Conservation (phyloP, 1,139 yeast genomes). For the Pneumocystis canis region DNA sequence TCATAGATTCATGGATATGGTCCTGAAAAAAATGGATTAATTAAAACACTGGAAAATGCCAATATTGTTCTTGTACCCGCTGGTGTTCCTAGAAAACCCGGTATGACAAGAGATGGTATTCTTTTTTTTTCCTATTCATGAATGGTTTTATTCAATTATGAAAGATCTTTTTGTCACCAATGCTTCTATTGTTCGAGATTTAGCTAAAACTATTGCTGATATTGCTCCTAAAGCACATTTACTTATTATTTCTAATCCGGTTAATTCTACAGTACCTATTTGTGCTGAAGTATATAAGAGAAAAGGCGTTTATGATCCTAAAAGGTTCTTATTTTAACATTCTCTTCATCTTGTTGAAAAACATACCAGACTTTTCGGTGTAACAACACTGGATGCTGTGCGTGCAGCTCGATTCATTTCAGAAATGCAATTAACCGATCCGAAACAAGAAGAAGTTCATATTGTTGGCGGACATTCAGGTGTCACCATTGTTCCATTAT, state of each 20-base stretch:
- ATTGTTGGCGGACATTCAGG: slow-evolving; percentile 99
- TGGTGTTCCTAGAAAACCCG: slow-evolving; percentile 99
- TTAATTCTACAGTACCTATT: slow-evolving; percentile 88
- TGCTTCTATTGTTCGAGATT: slow-evolving; percentile 86
- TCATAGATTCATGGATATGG: slow-evolving; percentile 47
- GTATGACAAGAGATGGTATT: slow-evolving; percentile 60
- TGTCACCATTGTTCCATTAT: slow-evolving; percentile 89
- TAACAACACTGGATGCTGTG: slow-evolving; percentile 79
- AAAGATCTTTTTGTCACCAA: slow-evolving; percentile 84
- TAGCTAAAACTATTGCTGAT: slow-evolving; percentile 71
- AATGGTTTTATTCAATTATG: neutral
- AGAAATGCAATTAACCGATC: slow-evolving; percentile 45
- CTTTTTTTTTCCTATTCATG: neutral
- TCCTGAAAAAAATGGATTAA: slow-evolving; percentile 68
- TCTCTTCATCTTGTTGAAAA: slow-evolving; percentile 42
- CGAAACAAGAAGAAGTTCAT: slow-evolving; percentile 30
- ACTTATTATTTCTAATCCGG: slow-evolving; percentile 81
- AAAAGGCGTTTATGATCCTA: slow-evolving; percentile 33
- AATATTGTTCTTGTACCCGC: slow-evolving; percentile 93
- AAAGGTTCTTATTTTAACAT: slow-evolving; percentile 25
- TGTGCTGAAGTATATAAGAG: slow-evolving; percentile 52
- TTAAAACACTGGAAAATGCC: slow-evolving; percentile 59
- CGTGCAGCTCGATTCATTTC: slow-evolving; percentile 87
- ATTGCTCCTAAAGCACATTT: slow-evolving; percentile 62
- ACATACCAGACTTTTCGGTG: slow-evolving; percentile 71